Conservation (phyloP, 1,139 yeast species). For the Oligophagozyma castellii region DNA sequence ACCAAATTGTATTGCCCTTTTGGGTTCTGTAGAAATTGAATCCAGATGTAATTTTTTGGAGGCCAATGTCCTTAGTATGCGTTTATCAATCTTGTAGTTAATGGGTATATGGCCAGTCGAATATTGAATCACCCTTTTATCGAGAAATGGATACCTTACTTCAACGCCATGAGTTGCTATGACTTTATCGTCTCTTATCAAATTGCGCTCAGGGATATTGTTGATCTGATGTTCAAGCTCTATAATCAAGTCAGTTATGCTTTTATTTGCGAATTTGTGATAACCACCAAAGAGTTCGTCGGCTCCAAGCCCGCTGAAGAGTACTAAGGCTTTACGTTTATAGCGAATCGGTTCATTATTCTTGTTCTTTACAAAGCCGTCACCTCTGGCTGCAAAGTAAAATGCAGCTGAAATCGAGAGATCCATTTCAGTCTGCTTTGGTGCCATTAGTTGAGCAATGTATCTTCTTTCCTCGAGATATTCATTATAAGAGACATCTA, state of each 20-base stretch:
- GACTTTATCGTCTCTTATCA: slow-evolving; percentile 86
- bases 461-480: slow-evolving; percentile 38
- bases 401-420: slow-evolving; percentile 88
- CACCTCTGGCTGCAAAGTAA: slow-evolving; percentile 69
- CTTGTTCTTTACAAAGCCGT: slow-evolving; percentile 23
- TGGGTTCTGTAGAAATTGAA: slow-evolving; percentile 60
- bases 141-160: slow-evolving; percentile 77
- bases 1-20: slow-evolving; percentile 94
- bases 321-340: slow-evolving; percentile 46
- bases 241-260: slow-evolving; percentile 26
- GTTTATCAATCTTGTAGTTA: slow-evolving; percentile 46
- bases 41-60: slow-evolving; percentile 30
- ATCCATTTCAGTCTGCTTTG: slow-evolving; percentile 89
- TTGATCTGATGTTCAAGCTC: slow-evolving; percentile 61
- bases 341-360: slow-evolving; percentile 25
- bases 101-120: slow-evolving; percentile 39
- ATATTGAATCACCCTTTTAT: slow-evolving; percentile 42
- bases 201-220: slow-evolving; percentile 62
- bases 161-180: slow-evolving; percentile 83
- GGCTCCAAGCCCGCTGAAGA: slow-evolving; percentile 92
- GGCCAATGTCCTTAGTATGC: slow-evolving; percentile 53
- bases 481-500: slow-evolving; percentile 57
- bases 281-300: slow-evolving; percentile 94
- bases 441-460: slow-evolving; percentile 60
- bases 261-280: slow-evolving; percentile 29